These are phyloP conservation scores for Gymnopus androsaceus DNA, from an alignment of 1,284 basidiomycete species.

Conservation along the genomic window DNA sequence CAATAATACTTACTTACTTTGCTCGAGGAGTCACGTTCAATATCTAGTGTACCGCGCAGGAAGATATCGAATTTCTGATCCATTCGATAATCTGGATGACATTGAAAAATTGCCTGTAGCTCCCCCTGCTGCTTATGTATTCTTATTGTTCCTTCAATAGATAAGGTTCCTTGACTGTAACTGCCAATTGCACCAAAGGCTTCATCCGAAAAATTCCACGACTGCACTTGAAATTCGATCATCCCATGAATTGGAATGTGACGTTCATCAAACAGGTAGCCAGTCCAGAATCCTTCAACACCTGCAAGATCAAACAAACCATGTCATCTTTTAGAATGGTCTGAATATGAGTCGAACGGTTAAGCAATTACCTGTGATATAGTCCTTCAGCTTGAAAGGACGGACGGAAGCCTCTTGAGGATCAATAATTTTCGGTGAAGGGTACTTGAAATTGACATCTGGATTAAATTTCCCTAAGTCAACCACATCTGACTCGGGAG, in stretches of 20 bases:
- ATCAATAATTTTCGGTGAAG: background rate
- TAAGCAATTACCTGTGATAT: slow-evolving; percentile 1
- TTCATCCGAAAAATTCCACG: background rate
- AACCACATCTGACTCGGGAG: background rate
- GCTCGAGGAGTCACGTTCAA: background rate
- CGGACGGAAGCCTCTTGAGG: background rate
- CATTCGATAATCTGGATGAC: slow-evolving; percentile 3
- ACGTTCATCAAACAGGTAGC: slow-evolving; percentile 6
- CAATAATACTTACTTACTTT: background rate
- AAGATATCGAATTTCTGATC: background rate
- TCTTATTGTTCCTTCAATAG: background rate
- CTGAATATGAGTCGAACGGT: slow-evolving; percentile 3
- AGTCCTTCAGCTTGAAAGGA: background rate
- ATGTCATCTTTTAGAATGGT: too few species aligned
- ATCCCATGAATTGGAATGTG: background rate
- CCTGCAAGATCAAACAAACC: too few species aligned
- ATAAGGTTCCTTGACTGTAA: slow-evolving; percentile 5
- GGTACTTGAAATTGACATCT: background rate
- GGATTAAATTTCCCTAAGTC: background rate
- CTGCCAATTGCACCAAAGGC: slow-evolving; percentile 4
- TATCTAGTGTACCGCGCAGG: slow-evolving; percentile 1
- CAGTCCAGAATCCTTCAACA: slow-evolving; percentile 13
- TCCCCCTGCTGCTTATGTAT: background rate
- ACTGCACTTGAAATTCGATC: slow-evolving; percentile 8
- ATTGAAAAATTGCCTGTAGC: background rate